Conservation (phyloP, 371 early-diverging fungal genomes). For the Lichtheimia ramosa region DNA sequence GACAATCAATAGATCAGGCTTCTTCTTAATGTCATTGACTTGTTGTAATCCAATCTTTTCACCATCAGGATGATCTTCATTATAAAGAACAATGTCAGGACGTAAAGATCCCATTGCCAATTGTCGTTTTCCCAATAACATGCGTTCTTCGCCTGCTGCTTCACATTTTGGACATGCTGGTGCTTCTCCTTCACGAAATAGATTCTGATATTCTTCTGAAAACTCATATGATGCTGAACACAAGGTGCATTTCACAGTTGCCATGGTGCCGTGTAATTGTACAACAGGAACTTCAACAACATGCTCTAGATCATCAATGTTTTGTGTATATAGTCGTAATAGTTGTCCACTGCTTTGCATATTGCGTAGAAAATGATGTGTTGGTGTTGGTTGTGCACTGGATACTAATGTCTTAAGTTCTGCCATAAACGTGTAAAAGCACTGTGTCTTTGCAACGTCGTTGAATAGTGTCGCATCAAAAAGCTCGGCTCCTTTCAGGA, state of each 20-base stretch:
- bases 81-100: slow-evolving; percentile 97
- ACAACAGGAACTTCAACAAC: slow-evolving; percentile 71
- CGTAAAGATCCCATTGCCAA: slow-evolving; percentile 84
- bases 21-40: slow-evolving; percentile 63
- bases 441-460: slow-evolving; percentile 67
- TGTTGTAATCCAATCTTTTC: slow-evolving; percentile 79
- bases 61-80: slow-evolving; percentile 92
- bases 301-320: slow-evolving; percentile 95
- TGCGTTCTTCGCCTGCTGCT: slow-evolving; percentile 53
- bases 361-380: slow-evolving; percentile 85
- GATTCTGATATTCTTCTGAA: slow-evolving; percentile 41
- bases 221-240: slow-evolving; percentile 71
- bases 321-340: slow-evolving; percentile 94
- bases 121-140: slow-evolving; percentile 71
- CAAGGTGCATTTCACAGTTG: slow-evolving; percentile 80
- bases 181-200: slow-evolving; percentile 71
- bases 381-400: slow-evolving; percentile 77
- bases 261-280: slow-evolving; percentile 92
- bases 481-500: slow-evolving; percentile 89
- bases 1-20: slow-evolving; percentile 91
- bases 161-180: slow-evolving; percentile 83
- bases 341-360: slow-evolving; percentile 74
- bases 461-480: slow-evolving; percentile 94
- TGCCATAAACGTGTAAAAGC: slow-evolving; percentile 95
- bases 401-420: slow-evolving; percentile 79